A percentile compares a stretch with the other conserved stretches of the same genome.
phyloP scores from a whole-genome alignment of 2,329 filamentous ascomycete genomes.

The Trichoderma harzianum region DNA sequence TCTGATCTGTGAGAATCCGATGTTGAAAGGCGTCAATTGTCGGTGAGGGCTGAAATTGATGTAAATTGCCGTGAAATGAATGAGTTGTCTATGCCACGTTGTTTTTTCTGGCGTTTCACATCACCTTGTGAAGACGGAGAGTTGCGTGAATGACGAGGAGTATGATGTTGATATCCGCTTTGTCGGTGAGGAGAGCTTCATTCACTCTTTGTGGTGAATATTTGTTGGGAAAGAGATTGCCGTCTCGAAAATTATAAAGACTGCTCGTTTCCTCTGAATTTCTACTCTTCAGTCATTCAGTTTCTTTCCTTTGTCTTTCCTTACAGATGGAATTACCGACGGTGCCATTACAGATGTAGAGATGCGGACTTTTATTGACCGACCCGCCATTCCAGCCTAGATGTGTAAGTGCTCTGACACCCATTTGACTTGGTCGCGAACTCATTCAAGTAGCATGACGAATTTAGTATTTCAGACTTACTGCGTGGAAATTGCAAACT shows the following conservation, averaged over 20 bases:
- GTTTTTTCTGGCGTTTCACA: not conserved
- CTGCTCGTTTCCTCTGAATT: not conserved
- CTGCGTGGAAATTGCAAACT: not conserved
- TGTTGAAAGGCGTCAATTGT: not conserved
- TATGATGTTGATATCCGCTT: not conserved
- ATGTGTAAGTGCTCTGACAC: not conserved
- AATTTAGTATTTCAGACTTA: not conserved
- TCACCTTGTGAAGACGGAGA: not conserved
- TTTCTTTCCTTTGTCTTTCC: not conserved
- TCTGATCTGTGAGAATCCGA: not conserved
- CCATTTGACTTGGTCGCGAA: not conserved
- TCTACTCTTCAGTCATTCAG: not conserved
- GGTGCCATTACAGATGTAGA: not conserved
- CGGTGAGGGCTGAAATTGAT: not conserved
- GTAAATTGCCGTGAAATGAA: not conserved
- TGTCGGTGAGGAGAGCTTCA: not conserved
- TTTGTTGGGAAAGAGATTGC: not conserved
- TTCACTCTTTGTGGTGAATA: not conserved
- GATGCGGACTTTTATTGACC: not conserved
- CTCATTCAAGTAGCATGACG: not conserved
- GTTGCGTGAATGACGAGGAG: not conserved
- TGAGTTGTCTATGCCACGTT: not conserved
- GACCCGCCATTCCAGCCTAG: rapidly evolving
- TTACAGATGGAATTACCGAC: not conserved
- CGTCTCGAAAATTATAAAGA: not conserved